Percentiles rank a stretch among this genome's conserved stretches.
Conservation (phyloP, 768 basidiomycete species). For the Kwoniella heveanensis region DNA sequence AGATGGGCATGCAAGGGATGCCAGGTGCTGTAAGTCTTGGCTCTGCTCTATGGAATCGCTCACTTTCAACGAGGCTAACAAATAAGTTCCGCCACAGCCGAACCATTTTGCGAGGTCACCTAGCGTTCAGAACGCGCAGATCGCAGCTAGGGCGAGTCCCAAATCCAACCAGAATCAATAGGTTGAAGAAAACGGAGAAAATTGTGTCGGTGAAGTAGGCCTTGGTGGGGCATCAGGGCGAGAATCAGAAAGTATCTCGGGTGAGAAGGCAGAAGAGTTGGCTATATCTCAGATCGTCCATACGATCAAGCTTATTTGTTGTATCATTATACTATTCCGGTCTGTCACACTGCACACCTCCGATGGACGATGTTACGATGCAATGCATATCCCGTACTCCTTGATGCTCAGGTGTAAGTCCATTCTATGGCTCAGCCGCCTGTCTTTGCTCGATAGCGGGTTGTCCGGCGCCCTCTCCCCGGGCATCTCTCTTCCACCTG, state of each 20-base stretch:
- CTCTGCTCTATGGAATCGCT: neutral
- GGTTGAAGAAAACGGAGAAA: too few species aligned
- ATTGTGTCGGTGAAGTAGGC: neutral
- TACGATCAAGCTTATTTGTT: neutral
- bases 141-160: slow-evolving; percentile 29
- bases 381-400: neutral
- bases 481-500: slow-evolving; percentile 46
- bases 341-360: too few species aligned
- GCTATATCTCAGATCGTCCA: neutral
- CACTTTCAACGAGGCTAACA: neutral
- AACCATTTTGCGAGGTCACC: slow-evolving; percentile 39
- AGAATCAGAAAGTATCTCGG: too few species aligned
- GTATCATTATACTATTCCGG: too few species aligned
- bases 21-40: slow-evolving; percentile 11
- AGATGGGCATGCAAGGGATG: slow-evolving; percentile 18
- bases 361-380: neutral
- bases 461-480: slow-evolving; percentile 20
- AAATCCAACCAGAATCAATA: slow-evolving; percentile 23
- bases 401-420: neutral
- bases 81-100: neutral
- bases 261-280: neutral
- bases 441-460: slow-evolving; percentile 12
- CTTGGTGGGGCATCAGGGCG: neutral
- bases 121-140: slow-evolving; percentile 32
- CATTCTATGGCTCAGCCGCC: slow-evolving; percentile 13